Conservation (phyloP, 2,329 filamentous ascomycete genomes). For the Hymenoscyphus linearis region DNA sequence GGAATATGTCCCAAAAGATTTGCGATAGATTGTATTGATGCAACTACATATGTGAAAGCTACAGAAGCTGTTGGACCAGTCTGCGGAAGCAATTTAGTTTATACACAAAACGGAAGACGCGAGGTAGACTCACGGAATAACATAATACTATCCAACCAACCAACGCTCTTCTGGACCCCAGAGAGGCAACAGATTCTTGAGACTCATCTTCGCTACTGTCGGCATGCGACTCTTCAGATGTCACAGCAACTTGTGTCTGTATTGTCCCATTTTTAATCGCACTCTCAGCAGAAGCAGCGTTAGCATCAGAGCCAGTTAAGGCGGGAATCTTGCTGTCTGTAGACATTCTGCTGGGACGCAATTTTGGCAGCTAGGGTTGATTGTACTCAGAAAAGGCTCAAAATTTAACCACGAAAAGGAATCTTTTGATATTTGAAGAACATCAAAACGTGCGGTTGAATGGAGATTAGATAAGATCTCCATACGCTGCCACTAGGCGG, state of each 20-base stretch:
- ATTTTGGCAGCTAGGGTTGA: background rate
- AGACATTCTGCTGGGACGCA: background rate
- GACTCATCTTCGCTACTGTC: background rate
- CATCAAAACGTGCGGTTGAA: background rate
- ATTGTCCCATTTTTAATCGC: background rate
- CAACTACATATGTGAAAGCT: conserved; percentile 3
- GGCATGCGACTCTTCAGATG: background rate
- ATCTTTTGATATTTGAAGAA: background rate
- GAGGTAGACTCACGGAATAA: background rate
- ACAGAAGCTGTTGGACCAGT: conserved; percentile 5
- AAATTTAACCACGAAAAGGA: background rate
- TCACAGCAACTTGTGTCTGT: background rate
- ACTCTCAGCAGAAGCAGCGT: background rate
- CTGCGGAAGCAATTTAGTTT: background rate
- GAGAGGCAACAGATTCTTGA: background rate
- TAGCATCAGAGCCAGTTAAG: background rate
- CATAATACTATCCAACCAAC: conserved; percentile 4
- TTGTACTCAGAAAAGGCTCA: background rate
- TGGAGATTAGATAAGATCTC: background rate
- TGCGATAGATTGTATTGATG: conserved; percentile 2
- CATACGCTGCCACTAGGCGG: background rate
- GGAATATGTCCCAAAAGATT: conserved; percentile 6
- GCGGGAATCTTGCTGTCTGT: background rate
- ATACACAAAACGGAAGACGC: background rate
- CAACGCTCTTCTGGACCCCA: conserved; percentile 4